These are phyloP conservation scores for Lathyrus oleraceus DNA, from an alignment of 306 rosid genomes.

Conservation along the genomic window DNA sequence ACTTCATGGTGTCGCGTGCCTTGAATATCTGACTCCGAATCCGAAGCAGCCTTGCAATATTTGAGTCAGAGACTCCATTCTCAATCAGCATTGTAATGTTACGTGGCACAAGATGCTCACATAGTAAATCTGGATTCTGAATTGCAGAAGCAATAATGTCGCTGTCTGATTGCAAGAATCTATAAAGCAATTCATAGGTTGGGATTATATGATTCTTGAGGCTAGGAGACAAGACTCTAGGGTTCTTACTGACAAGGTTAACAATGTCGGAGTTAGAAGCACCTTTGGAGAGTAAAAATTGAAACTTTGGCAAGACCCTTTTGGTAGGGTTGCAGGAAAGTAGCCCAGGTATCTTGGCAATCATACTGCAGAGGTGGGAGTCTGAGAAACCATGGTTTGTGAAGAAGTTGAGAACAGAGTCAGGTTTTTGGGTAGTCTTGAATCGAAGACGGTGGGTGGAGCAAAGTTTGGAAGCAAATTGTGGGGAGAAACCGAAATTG, in stretches of 20 bases:
- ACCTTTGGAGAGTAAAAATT: constrained; percentile 24
- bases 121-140: not conserved
- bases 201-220: not conserved
- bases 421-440: not conserved
- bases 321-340: not conserved
- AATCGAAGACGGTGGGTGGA: not conserved
- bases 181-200: not conserved
- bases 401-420: not conserved
- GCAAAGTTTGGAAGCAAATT: not conserved
- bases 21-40: not conserved
- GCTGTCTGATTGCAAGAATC: not conserved
- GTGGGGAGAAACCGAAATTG: not conserved
- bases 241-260: not conserved
- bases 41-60: not conserved
- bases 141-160: not conserved
- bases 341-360: not conserved
- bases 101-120: not conserved
- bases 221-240: not conserved
- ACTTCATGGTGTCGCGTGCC: not conserved
- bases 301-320: constrained; percentile 6
- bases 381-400: not conserved
- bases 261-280: not conserved
- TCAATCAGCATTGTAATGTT: constrained; percentile 7
- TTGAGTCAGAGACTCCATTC: not conserved
- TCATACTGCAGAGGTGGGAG: not conserved